Evolutionary conservation across 257 asterid genomes (phyloP).

Genomic region (Lycium barbarum): DNA sequence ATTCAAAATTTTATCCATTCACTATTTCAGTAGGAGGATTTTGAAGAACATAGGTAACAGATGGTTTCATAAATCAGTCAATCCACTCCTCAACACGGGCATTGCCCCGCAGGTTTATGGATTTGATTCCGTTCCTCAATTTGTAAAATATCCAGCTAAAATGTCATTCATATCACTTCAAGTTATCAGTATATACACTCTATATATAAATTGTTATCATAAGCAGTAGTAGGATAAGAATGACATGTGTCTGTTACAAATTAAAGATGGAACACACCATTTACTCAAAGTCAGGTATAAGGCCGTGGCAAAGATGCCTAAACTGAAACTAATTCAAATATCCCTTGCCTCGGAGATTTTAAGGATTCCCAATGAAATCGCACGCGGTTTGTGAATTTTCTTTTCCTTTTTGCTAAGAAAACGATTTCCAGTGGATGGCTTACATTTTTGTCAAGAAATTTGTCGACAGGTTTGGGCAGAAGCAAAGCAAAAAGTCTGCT

Average conservation of each 20-base stretch:
- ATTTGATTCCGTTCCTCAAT: neutral
- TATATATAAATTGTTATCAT: neutral
- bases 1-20: neutral
- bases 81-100: neutral
- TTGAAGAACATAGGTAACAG: conserved; percentile 10
- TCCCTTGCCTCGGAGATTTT: neutral
- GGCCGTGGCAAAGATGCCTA: conserved; percentile 19
- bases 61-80: neutral
- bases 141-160: neutral
- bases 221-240: neutral
- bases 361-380: neutral
- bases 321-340: neutral
- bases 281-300: neutral
- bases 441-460: neutral
- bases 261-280: neutral
- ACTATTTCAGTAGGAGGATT: neutral
- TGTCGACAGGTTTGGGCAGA: neutral
- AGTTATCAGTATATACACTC: neutral
- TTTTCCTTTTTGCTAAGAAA: neutral
- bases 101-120: neutral
- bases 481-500: neutral
- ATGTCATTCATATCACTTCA: neutral
- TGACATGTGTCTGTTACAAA: neutral
- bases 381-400: neutral
- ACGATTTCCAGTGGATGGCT: neutral